Conservation (phyloP, 495 filamentous ascomycete genomes). For the Rhypophila decipiens region DNA sequence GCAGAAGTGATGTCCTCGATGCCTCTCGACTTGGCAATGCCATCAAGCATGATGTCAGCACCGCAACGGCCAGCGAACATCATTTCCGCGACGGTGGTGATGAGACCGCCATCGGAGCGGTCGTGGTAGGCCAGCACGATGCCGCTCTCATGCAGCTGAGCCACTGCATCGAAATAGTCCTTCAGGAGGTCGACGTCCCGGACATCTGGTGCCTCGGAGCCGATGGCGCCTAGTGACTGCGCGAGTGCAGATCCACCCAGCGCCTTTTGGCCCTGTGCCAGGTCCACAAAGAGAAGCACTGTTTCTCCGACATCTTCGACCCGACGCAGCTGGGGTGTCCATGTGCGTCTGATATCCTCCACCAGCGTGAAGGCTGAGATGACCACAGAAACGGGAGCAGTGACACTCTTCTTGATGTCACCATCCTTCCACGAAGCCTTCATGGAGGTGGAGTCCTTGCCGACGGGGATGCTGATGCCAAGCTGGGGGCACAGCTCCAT, state of each 20-base stretch:
- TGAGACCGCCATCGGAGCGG: slow-evolving; percentile 83
- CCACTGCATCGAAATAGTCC: slow-evolving; percentile 86
- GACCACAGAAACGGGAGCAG: slow-evolving; percentile 81
- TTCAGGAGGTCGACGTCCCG: slow-evolving; percentile 73
- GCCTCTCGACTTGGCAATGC: slow-evolving; percentile 49
- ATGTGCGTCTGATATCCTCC: slow-evolving; percentile 71
- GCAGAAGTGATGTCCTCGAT: slow-evolving; percentile 61
- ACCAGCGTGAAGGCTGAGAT: slow-evolving; percentile 87
- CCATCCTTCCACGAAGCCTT: slow-evolving; percentile 91
- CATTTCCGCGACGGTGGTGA: slow-evolving; percentile 93
- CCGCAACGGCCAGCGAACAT: slow-evolving; percentile 96
- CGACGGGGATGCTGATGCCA: slow-evolving; percentile 87
- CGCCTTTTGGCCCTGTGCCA: slow-evolving; percentile 68
- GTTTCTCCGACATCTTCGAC: slow-evolving; percentile 85
- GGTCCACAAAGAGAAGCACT: slow-evolving; percentile 83
- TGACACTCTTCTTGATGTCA: slow-evolving; percentile 75
- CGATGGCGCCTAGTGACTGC: slow-evolving; percentile 84
- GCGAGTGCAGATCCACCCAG: slow-evolving; percentile 90
- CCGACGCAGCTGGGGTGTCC: slow-evolving; percentile 84
- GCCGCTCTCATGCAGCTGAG: slow-evolving; percentile 76
- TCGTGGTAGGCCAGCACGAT: slow-evolving; percentile 95
- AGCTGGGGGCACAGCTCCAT: slow-evolving; percentile 77
- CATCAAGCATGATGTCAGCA: slow-evolving; percentile 76
- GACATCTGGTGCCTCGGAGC: slow-evolving; percentile 77
- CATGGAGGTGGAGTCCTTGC: slow-evolving; percentile 98